A percentile compares a stretch with the other conserved stretches of the same genome.
These are phyloP conservation scores for Asterophora parasitica DNA, from an alignment of 768 basidiomycete species.

Conservation along the genomic window DNA sequence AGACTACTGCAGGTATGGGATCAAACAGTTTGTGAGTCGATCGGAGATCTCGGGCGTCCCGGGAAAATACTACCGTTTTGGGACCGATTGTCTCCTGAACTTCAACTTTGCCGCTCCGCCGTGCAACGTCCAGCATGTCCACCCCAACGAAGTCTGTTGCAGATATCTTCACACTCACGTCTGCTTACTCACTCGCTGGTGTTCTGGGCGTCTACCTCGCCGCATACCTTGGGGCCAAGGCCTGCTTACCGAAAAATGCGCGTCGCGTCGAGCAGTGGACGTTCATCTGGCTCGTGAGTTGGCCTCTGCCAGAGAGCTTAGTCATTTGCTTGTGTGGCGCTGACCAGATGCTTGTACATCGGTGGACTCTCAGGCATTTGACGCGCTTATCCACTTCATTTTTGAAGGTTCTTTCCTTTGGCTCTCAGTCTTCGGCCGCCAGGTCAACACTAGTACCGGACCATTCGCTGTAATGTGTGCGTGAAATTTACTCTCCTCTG, in stretches of 20 bases:
- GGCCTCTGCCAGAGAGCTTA: not conserved
- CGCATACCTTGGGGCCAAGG: slow-evolving; percentile 49
- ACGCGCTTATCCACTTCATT: slow-evolving; percentile 73
- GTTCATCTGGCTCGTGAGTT: slow-evolving; percentile 74
- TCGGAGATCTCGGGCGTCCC: too few relatives aligned
- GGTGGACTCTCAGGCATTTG: slow-evolving; percentile 52
- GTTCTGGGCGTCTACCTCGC: slow-evolving; percentile 47
- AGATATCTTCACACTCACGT: slow-evolving; percentile 51
- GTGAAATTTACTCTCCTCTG: slow-evolving; percentile 21
- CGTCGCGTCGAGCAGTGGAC: slow-evolving; percentile 61
- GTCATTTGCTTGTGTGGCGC: too few relatives aligned
- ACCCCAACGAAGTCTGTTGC: too few relatives aligned
- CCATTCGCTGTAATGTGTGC: slow-evolving; percentile 72
- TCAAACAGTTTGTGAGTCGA: too few relatives aligned
- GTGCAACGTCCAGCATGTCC: too few relatives aligned
- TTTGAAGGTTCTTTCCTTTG: slow-evolving; percentile 82
- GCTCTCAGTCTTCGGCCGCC: slow-evolving; percentile 67
- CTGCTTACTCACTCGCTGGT: slow-evolving; percentile 57
- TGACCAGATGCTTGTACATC: too few relatives aligned
- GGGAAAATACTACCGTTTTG: too few relatives aligned
- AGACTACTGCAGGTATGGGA: too few relatives aligned
- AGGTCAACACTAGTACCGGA: slow-evolving; percentile 65
- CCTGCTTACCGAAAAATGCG: slow-evolving; percentile 59
- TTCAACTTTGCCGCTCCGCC: too few relatives aligned
- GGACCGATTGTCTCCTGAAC: too few relatives aligned